Percentiles rank a stretch among this genome's conserved stretches.
phyloP scores from a whole-genome alignment of 2,329 filamentous ascomycete species.

The Phyllosticta ampelicida region DNA sequence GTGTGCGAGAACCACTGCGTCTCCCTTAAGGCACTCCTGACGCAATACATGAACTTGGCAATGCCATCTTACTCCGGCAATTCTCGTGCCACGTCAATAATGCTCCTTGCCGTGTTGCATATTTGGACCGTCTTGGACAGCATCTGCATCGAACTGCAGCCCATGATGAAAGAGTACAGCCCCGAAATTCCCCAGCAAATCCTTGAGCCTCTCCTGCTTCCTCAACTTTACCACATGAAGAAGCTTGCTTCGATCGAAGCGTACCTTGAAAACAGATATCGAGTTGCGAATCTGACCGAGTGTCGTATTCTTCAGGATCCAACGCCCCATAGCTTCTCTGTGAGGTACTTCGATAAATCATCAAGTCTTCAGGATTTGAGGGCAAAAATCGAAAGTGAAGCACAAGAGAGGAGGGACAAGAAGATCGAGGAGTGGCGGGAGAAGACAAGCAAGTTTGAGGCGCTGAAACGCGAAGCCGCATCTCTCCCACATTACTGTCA shows the following conservation, averaged over 20 bases:
- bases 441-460: slow-evolving; percentile 11
- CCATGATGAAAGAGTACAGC: slow-evolving; percentile 37
- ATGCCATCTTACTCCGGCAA: slow-evolving; percentile 30
- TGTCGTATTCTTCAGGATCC: slow-evolving; percentile 21
- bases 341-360: slow-evolving; percentile 40
- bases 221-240: slow-evolving; percentile 34
- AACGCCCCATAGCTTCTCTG: slow-evolving; percentile 28
- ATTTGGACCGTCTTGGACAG: slow-evolving; percentile 50
- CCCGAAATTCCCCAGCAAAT: slow-evolving; percentile 32
- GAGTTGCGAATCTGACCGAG: slow-evolving; percentile 8
- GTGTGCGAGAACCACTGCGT: slow-evolving; percentile 18
- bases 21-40: slow-evolving; percentile 9
- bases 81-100: slow-evolving; percentile 41
- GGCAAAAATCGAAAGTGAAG: slow-evolving; percentile 30
- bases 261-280: slow-evolving; percentile 33
- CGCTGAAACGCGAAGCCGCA: neutral
- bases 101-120: slow-evolving; percentile 46
- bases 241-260: slow-evolving; percentile 37
- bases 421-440: slow-evolving; percentile 17
- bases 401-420: slow-evolving; percentile 16
- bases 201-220: slow-evolving; percentile 38
- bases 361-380: slow-evolving; percentile 27
- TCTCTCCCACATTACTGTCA: too few species aligned
- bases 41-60: slow-evolving; percentile 17
- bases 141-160: slow-evolving; percentile 28